Percentiles rank a stretch among this genome's conserved stretches.
Evolutionary conservation across 495 filamentous ascomycete species (phyloP).

Genomic region (Cenococcum geophilum): DNA sequence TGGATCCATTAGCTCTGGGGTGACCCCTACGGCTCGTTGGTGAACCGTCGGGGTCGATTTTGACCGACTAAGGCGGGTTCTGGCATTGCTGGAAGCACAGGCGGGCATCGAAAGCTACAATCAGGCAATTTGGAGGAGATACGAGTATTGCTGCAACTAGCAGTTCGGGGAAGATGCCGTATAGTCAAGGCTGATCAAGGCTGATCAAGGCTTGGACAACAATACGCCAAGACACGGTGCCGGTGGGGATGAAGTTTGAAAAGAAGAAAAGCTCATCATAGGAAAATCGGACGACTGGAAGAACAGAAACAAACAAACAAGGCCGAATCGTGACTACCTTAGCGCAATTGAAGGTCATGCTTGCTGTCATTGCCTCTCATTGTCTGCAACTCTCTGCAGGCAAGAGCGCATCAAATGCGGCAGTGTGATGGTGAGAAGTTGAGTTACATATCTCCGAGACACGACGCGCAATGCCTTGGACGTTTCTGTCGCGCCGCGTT

Average conservation of each 20-base stretch:
- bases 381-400: too few relatives aligned
- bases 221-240: not conserved
- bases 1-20: slow-evolving; percentile 27
- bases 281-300: too few relatives aligned
- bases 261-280: not conserved
- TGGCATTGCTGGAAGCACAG: slow-evolving; percentile 32
- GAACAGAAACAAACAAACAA: slow-evolving; percentile 2
- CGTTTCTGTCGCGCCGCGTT: not conserved
- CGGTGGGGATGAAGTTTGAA: not conserved
- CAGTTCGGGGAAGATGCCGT: not conserved
- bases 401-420: too few relatives aligned
- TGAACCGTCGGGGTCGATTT: slow-evolving; percentile 34
- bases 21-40: slow-evolving; percentile 10
- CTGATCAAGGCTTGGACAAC: slow-evolving; percentile 2
- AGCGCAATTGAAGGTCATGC: too few relatives aligned
- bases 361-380: too few relatives aligned
- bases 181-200: not conserved
- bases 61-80: slow-evolving; percentile 31
- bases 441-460: not conserved
- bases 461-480: not conserved
- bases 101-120: slow-evolving; percentile 30
- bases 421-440: too few relatives aligned
- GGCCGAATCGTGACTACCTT: too few relatives aligned
- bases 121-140: not conserved
- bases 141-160: too few relatives aligned